Conservation (phyloP, 495 filamentous ascomycete species). For the Tuber aestivum region DNA sequence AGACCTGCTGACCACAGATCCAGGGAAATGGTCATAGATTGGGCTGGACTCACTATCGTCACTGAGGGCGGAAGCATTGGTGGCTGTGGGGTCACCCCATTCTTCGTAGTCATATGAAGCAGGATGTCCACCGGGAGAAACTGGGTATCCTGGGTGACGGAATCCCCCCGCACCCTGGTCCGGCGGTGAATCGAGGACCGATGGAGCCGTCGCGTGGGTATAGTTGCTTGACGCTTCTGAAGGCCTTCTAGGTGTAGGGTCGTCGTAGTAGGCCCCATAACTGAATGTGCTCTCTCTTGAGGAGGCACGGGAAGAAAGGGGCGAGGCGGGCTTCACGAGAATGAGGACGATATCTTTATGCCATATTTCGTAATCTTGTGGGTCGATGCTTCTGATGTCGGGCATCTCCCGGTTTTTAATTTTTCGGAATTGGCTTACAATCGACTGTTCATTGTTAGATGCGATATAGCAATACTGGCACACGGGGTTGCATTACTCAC, state of each 20-base stretch:
- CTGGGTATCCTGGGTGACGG: not conserved
- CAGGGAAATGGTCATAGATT: not conserved
- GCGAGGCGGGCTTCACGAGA: conserved; percentile 16
- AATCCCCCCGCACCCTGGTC: not conserved
- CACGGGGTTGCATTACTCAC: conserved; percentile 10
- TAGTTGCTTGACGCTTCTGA: not conserved
- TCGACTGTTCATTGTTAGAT: conserved; percentile 8
- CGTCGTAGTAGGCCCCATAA: not conserved
- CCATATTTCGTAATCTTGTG: conserved; percentile 18
- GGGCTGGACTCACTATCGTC: not conserved
- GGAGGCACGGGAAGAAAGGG: conserved; percentile 5
- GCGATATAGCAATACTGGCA: not conserved
- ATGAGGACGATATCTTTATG: conserved; percentile 21
- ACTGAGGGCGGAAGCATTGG: not conserved
- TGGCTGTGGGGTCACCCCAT: not conserved
- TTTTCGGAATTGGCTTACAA: conserved; percentile 21
- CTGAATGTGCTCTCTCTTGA: conserved; percentile 5
- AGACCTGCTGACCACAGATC: not conserved
- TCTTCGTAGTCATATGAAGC: not conserved
- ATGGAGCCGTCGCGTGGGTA: not conserved
- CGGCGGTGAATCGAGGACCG: not conserved
- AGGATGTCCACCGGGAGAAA: not conserved
- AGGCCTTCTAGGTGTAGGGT: not conserved
- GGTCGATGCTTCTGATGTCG: conserved; percentile 8
- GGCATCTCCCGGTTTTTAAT: conserved; percentile 19